These are phyloP conservation scores for Bauhinia variegata DNA, from an alignment of 306 rosid species.

Conservation along the genomic window DNA sequence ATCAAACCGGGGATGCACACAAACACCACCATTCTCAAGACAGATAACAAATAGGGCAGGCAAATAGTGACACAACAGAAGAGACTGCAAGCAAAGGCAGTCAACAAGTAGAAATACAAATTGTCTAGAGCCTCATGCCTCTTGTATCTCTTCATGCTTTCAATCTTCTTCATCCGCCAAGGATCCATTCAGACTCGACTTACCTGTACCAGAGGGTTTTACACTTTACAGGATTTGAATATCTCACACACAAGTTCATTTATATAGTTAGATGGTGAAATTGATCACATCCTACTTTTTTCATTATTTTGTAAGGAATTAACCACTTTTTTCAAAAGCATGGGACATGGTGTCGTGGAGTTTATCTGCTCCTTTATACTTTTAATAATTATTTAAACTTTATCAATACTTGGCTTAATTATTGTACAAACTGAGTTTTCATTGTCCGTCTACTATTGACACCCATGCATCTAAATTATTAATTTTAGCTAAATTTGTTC, in stretches of 20 bases:
- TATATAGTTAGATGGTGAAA: conserved; percentile 20
- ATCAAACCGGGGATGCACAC: conserved; percentile 41
- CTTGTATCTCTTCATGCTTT: conserved; percentile 41
- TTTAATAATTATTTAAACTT: neutral
- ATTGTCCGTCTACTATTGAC: neutral
- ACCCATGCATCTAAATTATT: conserved; percentile 4
- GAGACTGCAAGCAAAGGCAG: conserved; percentile 34
- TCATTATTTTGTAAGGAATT: conserved; percentile 36
- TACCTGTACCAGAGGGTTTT: conserved; percentile 3
- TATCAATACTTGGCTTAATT: neutral
- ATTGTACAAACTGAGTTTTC: neutral
- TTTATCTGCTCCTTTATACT: neutral
- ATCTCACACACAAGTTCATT: conserved; percentile 22
- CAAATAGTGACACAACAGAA: conserved; percentile 48
- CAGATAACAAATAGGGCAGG: conserved; percentile 41
- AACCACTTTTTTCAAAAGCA: conserved; percentile 44
- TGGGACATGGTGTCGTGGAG: conserved; percentile 48
- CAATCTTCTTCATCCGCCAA: conserved; percentile 41
- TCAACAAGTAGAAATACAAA: conserved; percentile 39
- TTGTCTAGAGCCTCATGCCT: conserved; percentile 34
- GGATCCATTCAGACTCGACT: conserved; percentile 43
- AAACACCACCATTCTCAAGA: conserved; percentile 10
- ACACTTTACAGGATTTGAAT: conserved; percentile 31
- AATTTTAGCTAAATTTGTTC: conserved; percentile 13
- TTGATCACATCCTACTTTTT: conserved; percentile 41